A percentile compares a stretch with the other conserved stretches of the same genome.
These are phyloP conservation scores for Eucalyptus brandiana DNA, from an alignment of 345 rosid genomes.

Conservation along the genomic window DNA sequence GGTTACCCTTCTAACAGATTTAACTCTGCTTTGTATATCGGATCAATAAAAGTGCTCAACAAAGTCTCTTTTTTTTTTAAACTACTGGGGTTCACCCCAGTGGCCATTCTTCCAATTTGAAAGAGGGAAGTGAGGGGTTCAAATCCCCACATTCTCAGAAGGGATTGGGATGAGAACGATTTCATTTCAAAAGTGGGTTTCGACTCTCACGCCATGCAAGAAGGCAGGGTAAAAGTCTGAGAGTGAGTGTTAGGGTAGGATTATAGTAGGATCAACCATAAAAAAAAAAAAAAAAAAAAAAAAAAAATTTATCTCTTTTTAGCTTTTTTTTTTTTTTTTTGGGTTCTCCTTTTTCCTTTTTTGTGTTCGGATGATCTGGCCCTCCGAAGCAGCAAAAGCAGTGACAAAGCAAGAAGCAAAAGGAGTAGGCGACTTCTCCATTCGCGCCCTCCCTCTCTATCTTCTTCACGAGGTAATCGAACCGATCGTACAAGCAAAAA, in stretches of 20 bases:
- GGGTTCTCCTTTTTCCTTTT: neutral
- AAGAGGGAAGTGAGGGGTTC: too few relatives aligned
- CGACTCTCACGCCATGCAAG: too few relatives aligned
- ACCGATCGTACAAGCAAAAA: neutral
- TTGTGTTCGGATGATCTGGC: neutral
- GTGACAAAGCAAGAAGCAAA: neutral
- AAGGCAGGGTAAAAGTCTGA: too few relatives aligned
- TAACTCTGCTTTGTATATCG: neutral
- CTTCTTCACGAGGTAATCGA: neutral
- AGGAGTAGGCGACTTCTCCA: neutral
- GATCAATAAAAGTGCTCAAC: neutral
- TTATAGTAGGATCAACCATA: too few relatives aligned
- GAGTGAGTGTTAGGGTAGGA: too few relatives aligned
- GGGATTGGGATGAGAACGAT: too few relatives aligned
- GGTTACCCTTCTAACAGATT: neutral
- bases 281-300: too few relatives aligned
- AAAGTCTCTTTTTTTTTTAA: neutral
- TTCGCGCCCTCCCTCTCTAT: neutral
- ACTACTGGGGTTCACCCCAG: too few relatives aligned
- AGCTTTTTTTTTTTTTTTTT: neutral
- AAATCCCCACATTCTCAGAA: too few relatives aligned
- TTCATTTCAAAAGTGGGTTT: too few relatives aligned
- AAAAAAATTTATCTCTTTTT: too few relatives aligned
- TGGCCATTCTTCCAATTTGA: too few relatives aligned
- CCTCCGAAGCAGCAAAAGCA: neutral